phyloP scores from a whole-genome alignment of 1,139 yeast genomes.

The Candida tetrigidarum region DNA sequence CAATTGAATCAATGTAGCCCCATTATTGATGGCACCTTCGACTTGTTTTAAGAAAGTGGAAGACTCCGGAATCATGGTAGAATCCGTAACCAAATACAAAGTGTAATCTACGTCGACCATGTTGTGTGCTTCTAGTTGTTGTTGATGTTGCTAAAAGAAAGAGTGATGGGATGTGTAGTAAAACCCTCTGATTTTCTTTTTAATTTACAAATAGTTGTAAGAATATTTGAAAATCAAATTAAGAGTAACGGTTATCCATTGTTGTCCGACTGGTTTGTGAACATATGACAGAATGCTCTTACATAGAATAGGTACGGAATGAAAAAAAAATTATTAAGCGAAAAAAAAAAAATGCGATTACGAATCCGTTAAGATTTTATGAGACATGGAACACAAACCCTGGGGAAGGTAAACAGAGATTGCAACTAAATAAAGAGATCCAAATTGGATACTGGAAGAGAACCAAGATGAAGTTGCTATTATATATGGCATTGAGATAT shows the following conservation, averaged over 20 bases:
- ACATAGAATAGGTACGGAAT: neutral
- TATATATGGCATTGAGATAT: too few species aligned
- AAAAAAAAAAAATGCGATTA: slow-evolving; percentile 10
- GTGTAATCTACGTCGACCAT: slow-evolving; percentile 50
- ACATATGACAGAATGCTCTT: neutral
- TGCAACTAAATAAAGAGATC: too few species aligned
- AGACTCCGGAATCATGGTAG: slow-evolving; percentile 71
- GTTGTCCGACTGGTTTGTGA: neutral
- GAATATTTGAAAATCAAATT: neutral
- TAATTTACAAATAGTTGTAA: neutral
- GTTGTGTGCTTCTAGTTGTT: neutral
- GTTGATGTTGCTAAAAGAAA: slow-evolving; percentile 1
- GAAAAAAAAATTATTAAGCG: neutral
- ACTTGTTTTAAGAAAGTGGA: slow-evolving; percentile 65
- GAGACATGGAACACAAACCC: too few species aligned
- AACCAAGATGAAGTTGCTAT: too few species aligned
- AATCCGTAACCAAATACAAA: slow-evolving; percentile 81
- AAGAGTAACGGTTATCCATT: neutral
- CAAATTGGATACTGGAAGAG: too few species aligned
- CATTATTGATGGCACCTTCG: slow-evolving; percentile 62
- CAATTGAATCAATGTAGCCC: slow-evolving; percentile 82
- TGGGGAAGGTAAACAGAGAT: too few species aligned
- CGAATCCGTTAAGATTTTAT: too few species aligned
- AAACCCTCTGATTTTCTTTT: too few species aligned
- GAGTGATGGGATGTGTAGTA: neutral